These are phyloP conservation scores for Cyathus striatus DNA, from an alignment of 768 basidiomycete species.

Conservation along the genomic window DNA sequence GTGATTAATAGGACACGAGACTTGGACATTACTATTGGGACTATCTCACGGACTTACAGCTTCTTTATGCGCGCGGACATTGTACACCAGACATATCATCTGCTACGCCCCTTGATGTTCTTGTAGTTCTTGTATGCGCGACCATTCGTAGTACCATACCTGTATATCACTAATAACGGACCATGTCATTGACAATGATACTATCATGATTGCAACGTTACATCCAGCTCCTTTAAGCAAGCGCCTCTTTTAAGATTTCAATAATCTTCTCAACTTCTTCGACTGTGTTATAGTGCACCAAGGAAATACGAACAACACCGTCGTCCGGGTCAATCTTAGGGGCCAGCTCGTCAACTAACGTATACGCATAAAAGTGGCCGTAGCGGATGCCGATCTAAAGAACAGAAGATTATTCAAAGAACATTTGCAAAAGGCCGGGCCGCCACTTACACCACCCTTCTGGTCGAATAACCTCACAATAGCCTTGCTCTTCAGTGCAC, in stretches of 20 bases:
- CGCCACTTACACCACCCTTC: conserved; percentile 47
- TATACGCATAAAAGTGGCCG: conserved; percentile 77
- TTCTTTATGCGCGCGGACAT: background rate
- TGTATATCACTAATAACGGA: background rate
- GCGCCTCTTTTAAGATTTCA: conserved; percentile 43
- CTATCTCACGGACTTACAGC: background rate
- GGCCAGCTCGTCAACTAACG: conserved; percentile 43
- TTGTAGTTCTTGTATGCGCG: background rate
- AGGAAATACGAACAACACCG: conserved; percentile 68
- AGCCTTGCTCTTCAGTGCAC: conserved; percentile 52
- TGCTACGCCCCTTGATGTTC: too few species aligned
- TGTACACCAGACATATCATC: too few species aligned
- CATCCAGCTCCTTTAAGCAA: conserved; percentile 17
- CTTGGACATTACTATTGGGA: background rate
- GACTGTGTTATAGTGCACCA: conserved; percentile 78
- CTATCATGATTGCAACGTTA: background rate
- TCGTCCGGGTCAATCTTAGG: conserved; percentile 59
- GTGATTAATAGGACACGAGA: background rate
- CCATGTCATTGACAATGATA: too few species aligned
- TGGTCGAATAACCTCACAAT: conserved; percentile 62
- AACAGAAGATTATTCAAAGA: background rate
- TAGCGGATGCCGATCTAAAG: conserved; percentile 70
- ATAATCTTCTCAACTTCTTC: conserved; percentile 64
- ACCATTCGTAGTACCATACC: background rate
- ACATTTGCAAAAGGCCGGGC: conserved; percentile 5